These are phyloP conservation scores for Penicillium manginii DNA, from an alignment of 495 filamentous ascomycete species.

Conservation along the genomic window DNA sequence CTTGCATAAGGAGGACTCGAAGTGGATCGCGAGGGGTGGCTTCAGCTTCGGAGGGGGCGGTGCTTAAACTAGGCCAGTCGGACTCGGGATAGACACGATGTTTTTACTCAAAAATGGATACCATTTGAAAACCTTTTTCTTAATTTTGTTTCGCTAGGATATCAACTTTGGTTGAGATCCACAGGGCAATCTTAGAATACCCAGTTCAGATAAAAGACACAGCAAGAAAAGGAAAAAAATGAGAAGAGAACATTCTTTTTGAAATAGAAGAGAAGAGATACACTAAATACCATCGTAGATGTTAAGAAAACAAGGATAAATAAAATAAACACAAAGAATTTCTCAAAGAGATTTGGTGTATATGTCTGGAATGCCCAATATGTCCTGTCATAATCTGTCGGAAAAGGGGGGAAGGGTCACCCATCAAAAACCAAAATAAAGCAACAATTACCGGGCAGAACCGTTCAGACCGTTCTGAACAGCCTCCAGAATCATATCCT, in stretches of 20 bases:
- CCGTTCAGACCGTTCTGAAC: slow-evolving; percentile 56
- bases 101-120: too few species aligned
- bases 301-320: slow-evolving; percentile 9
- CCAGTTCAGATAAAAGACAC: neutral
- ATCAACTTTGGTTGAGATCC: neutral
- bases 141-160: neutral
- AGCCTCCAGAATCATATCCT: slow-evolving; percentile 82
- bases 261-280: slow-evolving; percentile 16
- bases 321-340: slow-evolving; percentile 24
- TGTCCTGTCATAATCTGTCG: slow-evolving; percentile 16
- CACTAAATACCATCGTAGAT: slow-evolving; percentile 17
- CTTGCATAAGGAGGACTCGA: neutral
- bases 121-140: too few species aligned
- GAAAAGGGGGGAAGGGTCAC: neutral
- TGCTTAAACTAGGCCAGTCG: too few species aligned
- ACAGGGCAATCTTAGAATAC: neutral
- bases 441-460: slow-evolving; percentile 23
- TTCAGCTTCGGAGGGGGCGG: neutral
- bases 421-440: slow-evolving; percentile 3
- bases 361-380: slow-evolving; percentile 21
- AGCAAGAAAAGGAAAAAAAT: neutral
- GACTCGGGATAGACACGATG: too few species aligned
- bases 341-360: slow-evolving; percentile 17
- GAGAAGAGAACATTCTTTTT: slow-evolving; percentile 29
- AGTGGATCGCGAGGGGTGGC: neutral